Evolutionary conservation across 1,139 yeast species (phyloP).

Genomic region (Barnettozyma hawaiiensis): DNA sequence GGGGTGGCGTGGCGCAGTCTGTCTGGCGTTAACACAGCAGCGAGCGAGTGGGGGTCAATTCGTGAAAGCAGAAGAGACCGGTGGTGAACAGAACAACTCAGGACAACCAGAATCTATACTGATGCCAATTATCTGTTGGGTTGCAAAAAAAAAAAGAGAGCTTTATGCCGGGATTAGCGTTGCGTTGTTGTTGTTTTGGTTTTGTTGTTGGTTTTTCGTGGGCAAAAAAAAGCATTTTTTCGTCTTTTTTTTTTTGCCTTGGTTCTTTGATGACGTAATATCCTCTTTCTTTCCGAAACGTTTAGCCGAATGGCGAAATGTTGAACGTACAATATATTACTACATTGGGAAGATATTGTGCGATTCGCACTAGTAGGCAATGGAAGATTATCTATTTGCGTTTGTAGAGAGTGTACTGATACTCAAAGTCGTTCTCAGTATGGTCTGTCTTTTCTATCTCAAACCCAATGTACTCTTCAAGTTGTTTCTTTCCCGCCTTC

Average conservation of each 20-base stretch:
- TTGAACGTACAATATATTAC: too few relatives aligned
- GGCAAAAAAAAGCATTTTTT: too few relatives aligned
- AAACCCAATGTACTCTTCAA: constrained; percentile 13
- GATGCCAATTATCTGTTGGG: background rate
- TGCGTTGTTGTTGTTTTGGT: background rate
- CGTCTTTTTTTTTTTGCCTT: too few relatives aligned
- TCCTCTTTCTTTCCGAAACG: too few relatives aligned
- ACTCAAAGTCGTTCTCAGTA: constrained; percentile 18
- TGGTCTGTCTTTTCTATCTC: constrained; percentile 4
- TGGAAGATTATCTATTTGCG: constrained; percentile 9
- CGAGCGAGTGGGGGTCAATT: background rate
- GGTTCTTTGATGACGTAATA: too few relatives aligned
- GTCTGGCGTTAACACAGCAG: background rate
- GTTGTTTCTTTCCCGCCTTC: constrained; percentile 6
- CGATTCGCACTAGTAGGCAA: too few relatives aligned
- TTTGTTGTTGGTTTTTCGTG: too few relatives aligned
- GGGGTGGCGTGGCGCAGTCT: constrained; percentile 1
- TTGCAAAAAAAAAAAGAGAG: too few relatives aligned
- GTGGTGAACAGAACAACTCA: background rate
- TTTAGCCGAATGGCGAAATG: background rate
- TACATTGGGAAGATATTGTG: background rate
- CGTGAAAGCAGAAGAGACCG: background rate
- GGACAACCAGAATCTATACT: background rate
- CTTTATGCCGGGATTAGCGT: background rate
- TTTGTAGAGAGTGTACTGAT: constrained; percentile 19